Evolutionary conservation across 345 rosid genomes (phyloP).

Genomic region (Salix dunnii): DNA sequence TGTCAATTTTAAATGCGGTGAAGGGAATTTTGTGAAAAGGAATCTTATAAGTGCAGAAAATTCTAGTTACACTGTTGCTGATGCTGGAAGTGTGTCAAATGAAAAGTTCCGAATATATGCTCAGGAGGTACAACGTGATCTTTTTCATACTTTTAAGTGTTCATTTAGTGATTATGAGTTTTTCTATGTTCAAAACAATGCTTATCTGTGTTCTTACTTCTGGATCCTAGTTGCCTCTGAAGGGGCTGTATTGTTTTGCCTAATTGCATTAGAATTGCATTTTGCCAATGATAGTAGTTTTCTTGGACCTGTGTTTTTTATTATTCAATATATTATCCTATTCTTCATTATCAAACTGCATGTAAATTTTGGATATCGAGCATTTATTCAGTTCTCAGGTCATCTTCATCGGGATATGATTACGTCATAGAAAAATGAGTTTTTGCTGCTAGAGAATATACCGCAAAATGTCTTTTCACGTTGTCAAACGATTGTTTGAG

Average conservation of each 20-base stretch:
- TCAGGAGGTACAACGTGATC: slow-evolving; percentile 46
- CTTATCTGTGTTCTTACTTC: too few relatives aligned
- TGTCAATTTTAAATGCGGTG: slow-evolving; percentile 63
- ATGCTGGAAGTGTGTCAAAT: slow-evolving; percentile 36
- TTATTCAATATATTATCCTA: too few relatives aligned
- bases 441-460: not conserved
- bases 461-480: not conserved
- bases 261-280: too few relatives aligned
- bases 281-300: too few relatives aligned
- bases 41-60: slow-evolving; percentile 18
- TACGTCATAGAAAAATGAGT: too few relatives aligned
- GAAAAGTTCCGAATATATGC: slow-evolving; percentile 41
- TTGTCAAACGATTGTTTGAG: not conserved
- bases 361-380: too few relatives aligned
- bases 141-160: not conserved
- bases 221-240: too few relatives aligned
- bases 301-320: too few relatives aligned
- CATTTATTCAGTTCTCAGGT: too few relatives aligned
- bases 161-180: not conserved
- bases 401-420: too few relatives aligned
- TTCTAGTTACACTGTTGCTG: slow-evolving; percentile 36
- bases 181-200: not conserved
- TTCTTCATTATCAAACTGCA: too few relatives aligned
- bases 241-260: too few relatives aligned
- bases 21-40: slow-evolving; percentile 38